Conservation (phyloP, 108 stramenopile species). For the Skeletonema tropicum region DNA sequence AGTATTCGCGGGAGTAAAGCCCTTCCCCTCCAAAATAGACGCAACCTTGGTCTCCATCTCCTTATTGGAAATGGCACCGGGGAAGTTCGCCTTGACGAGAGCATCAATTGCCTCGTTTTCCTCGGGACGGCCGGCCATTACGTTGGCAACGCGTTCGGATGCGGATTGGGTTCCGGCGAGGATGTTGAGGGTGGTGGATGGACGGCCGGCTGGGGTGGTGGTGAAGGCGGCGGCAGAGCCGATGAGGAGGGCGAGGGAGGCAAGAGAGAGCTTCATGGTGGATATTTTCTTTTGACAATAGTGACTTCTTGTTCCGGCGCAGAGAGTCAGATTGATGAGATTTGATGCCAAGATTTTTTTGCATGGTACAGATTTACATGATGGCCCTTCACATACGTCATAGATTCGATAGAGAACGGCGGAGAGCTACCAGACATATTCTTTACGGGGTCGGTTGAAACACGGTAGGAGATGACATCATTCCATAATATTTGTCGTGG, state of each 20-base stretch:
- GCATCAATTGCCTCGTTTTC: conserved; percentile 17
- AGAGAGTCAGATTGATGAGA: too few species aligned
- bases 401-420: too few species aligned
- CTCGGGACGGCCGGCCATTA: conserved; percentile 11
- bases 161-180: conserved; percentile 20
- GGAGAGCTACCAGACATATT: too few species aligned
- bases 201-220: neutral
- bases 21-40: conserved; percentile 4
- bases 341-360: too few species aligned
- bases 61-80: conserved; percentile 19
- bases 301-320: too few species aligned
- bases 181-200: conserved; percentile 26
- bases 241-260: neutral
- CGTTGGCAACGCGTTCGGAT: conserved; percentile 12
- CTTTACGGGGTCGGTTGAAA: too few species aligned
- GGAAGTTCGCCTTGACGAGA: conserved; percentile 17
- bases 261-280: conserved; percentile 5
- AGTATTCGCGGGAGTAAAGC: conserved; percentile 12
- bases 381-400: neutral
- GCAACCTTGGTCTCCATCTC: conserved; percentile 9
- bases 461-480: too few species aligned
- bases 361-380: neutral
- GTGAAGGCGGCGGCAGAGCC: neutral
- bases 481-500: too few species aligned
- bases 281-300: too few species aligned